These are phyloP conservation scores for Saksenaea oblongispora DNA, from an alignment of 371 early-diverging fungal species.

Conservation along the genomic window DNA sequence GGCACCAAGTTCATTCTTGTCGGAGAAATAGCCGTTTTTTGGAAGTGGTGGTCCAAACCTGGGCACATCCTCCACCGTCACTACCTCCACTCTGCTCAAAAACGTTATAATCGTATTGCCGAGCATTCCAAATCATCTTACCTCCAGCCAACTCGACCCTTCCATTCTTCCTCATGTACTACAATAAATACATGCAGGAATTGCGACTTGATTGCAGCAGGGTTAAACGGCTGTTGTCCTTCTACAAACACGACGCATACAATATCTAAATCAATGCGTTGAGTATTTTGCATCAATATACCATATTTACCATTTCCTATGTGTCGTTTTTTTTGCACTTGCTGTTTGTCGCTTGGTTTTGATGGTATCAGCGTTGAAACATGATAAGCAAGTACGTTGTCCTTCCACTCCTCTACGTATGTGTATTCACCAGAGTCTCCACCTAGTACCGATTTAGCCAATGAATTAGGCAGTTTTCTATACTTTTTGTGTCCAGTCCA, in stretches of 20 bases:
- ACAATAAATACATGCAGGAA: conserved; percentile 79
- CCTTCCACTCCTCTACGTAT: conserved; percentile 75
- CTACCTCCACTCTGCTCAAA: conserved; percentile 55
- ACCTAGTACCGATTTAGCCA: conserved; percentile 28
- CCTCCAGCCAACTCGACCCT: conserved; percentile 43
- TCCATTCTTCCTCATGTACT: conserved; percentile 52
- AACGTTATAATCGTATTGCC: neutral
- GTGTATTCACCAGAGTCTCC: conserved; percentile 79
- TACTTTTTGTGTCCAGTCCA: conserved; percentile 80
- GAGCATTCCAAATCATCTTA: conserved; percentile 7
- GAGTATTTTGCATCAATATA: neutral
- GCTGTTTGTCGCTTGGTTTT: conserved; percentile 72
- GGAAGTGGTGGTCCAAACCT: conserved; percentile 71
- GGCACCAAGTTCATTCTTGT: conserved; percentile 47
- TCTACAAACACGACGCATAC: conserved; percentile 76
- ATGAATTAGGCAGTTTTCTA: neutral
- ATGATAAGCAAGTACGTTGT: conserved; percentile 84
- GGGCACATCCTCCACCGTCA: conserved; percentile 64
- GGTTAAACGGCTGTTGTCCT: conserved; percentile 66
- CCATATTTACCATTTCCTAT: conserved; percentile 74
- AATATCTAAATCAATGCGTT: conserved; percentile 53
- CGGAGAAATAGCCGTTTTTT: conserved; percentile 57
- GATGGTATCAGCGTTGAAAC: conserved; percentile 82
- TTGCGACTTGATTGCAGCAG: conserved; percentile 72
- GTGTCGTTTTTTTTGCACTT: conserved; percentile 83